Conservation (phyloP, 345 rosid species). For the Luvunga scandens region DNA sequence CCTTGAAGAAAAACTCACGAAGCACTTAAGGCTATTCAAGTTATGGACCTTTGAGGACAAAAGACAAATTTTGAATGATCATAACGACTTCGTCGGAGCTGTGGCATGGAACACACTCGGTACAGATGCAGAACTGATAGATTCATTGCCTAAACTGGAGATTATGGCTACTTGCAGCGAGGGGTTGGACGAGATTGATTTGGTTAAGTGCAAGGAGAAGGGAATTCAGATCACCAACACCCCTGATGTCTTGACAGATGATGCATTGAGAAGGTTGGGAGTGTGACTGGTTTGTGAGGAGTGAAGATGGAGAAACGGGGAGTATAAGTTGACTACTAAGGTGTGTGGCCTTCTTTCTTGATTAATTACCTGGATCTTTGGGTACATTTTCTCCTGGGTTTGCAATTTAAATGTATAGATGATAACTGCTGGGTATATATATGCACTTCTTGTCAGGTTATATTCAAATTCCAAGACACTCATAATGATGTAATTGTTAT, state of each 20-base stretch:
- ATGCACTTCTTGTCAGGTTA: no score
- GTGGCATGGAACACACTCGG: constrained; percentile 27
- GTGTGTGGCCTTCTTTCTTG: constrained; percentile 19
- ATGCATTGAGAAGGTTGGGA: constrained; percentile 48
- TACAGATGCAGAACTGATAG: constrained; percentile 52
- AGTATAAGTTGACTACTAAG: constrained; percentile 45
- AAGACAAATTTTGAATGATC: constrained; percentile 22
- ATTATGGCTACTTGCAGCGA: constrained; percentile 57
- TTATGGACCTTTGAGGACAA: constrained; percentile 37
- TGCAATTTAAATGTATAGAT: background rate
- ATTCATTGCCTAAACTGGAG: constrained; percentile 49
- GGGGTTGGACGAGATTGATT: constrained; percentile 59
- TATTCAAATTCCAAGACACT: no score
- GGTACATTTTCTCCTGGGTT: background rate
- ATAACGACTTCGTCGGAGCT: no score
- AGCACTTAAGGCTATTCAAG: constrained; percentile 40
- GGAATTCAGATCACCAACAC: constrained; percentile 60
- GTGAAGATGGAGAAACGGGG: constrained; percentile 45
- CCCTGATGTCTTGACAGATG: constrained; percentile 65
- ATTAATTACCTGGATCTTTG: no score
- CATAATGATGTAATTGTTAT: background rate
- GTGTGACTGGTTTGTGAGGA: constrained; percentile 45
- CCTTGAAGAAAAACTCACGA: constrained; percentile 45
- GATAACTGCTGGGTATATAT: no score
- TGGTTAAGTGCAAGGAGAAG: constrained; percentile 49